phyloP scores from a whole-genome alignment of 768 basidiomycete genomes.

The Lentinula aciculospora region DNA sequence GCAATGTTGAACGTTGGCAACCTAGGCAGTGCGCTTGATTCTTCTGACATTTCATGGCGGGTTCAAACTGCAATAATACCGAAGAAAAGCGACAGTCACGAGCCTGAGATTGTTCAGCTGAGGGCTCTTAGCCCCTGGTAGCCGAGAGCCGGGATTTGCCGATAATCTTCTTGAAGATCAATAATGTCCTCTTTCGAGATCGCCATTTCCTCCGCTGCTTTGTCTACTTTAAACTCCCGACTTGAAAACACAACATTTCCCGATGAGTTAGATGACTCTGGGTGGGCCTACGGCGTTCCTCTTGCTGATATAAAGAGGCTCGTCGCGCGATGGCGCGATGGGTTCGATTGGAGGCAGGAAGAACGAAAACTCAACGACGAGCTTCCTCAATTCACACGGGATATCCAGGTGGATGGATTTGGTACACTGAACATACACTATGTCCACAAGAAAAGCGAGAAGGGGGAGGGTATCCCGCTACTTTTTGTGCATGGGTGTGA shows the following conservation, averaged over 20 bases:
- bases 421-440: slow-evolving; percentile 22
- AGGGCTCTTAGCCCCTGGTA: too few relatives aligned
- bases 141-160: too few relatives aligned
- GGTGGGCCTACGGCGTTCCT: slow-evolving; percentile 4
- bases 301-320: slow-evolving; percentile 1
- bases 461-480: slow-evolving; percentile 7
- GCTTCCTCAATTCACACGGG: slow-evolving; percentile 10
- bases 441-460: slow-evolving; percentile 22
- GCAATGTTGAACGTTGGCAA: too few relatives aligned
- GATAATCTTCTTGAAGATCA: too few relatives aligned
- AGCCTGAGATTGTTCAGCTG: too few relatives aligned
- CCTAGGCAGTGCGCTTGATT: too few relatives aligned
- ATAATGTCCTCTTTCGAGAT: slow-evolving; percentile 1
- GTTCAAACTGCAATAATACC: too few relatives aligned
- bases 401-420: slow-evolving; percentile 10
- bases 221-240: background rate
- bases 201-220: background rate
- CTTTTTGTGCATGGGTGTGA: slow-evolving; percentile 5
- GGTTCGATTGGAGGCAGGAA: slow-evolving; percentile 2
- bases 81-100: too few relatives aligned
- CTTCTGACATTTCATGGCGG: too few relatives aligned
- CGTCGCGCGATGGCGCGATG: slow-evolving; percentile 3
- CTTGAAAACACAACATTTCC: background rate
- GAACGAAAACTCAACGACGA: slow-evolving; percentile 20
- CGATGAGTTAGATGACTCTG: slow-evolving; percentile 5